Evolutionary conservation across 305 asterid species (phyloP).

Genomic region (Plantago lanceolata): DNA sequence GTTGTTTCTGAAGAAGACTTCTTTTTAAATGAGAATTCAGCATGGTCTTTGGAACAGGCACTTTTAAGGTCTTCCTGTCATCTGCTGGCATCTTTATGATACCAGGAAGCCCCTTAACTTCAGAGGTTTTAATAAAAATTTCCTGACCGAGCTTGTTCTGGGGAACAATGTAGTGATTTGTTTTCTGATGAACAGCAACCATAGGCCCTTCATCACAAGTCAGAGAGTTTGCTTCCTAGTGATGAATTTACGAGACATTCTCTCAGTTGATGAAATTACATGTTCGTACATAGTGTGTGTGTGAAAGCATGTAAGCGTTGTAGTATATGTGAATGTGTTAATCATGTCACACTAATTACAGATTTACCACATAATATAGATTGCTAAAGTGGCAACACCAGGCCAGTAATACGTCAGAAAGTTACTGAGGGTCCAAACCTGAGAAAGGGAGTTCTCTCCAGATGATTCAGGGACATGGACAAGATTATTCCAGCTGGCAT

Average conservation of each 20-base stretch:
- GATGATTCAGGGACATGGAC: slow-evolving; percentile 47
- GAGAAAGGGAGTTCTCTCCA: slow-evolving; percentile 37
- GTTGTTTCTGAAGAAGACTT: slow-evolving; percentile 42
- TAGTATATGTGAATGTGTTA: not conserved
- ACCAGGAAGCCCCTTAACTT: slow-evolving; percentile 42
- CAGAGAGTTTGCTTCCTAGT: slow-evolving; percentile 55
- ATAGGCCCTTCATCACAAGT: slow-evolving; percentile 46
- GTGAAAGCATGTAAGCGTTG: not conserved
- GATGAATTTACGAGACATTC: slow-evolving; percentile 25
- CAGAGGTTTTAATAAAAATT: slow-evolving; percentile 66
- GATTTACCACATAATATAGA: not conserved
- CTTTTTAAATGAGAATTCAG: slow-evolving; percentile 82
- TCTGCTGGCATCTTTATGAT: slow-evolving; percentile 85
- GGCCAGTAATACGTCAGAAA: slow-evolving; percentile 2
- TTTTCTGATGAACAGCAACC: slow-evolving; percentile 68
- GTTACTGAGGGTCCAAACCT: slow-evolving; percentile 1
- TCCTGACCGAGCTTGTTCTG: slow-evolving; percentile 88
- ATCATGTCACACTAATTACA: not conserved
- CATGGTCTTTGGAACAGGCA: slow-evolving; percentile 79
- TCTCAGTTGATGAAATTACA: slow-evolving; percentile 15
- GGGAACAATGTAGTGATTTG: slow-evolving; percentile 64
- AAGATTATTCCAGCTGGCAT: slow-evolving; percentile 92
- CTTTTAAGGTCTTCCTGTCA: slow-evolving; percentile 58
- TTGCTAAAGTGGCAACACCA: not conserved
- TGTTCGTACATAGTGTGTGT: slow-evolving; percentile 3